Evolutionary conservation across 2,329 filamentous ascomycete genomes (phyloP).

Genomic region (Stromatinia cepivora): DNA sequence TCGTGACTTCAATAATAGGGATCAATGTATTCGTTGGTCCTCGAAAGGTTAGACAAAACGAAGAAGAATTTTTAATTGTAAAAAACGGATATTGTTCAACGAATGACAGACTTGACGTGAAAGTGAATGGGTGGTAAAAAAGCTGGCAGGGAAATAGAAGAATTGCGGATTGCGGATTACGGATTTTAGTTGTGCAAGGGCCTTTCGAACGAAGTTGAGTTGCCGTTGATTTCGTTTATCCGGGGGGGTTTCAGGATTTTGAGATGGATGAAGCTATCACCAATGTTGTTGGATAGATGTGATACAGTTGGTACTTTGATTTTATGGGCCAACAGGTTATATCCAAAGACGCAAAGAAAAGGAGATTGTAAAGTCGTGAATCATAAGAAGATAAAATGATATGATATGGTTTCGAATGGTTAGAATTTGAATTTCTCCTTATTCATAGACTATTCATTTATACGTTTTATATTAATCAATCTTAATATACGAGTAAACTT

Average conservation of each 20-base stretch:
- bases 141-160: conserved; percentile 2
- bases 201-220: not conserved
- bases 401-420: not conserved
- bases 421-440: not conserved
- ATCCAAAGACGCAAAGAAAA: not conserved
- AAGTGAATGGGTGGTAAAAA: conserved; percentile 7
- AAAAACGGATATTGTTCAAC: not conserved
- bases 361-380: not conserved
- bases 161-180: conserved; percentile 13
- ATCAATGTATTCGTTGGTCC: not conserved
- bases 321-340: not conserved
- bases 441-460: not conserved
- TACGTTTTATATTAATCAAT: not conserved
- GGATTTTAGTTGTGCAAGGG: conserved; percentile 22
- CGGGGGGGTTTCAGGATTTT: not conserved
- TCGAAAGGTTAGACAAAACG: not conserved
- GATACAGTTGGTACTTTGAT: not conserved
- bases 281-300: not conserved
- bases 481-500: conserved; percentile 8
- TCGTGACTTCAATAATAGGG: conserved; percentile 14
- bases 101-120: conserved; percentile 14
- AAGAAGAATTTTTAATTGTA: not conserved
- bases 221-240: conserved; percentile 16
- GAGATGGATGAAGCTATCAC: conserved; percentile 5
- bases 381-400: not conserved